phyloP scores from a whole-genome alignment of 768 basidiomycete species.

The Tricholoma hemisulphureum region DNA sequence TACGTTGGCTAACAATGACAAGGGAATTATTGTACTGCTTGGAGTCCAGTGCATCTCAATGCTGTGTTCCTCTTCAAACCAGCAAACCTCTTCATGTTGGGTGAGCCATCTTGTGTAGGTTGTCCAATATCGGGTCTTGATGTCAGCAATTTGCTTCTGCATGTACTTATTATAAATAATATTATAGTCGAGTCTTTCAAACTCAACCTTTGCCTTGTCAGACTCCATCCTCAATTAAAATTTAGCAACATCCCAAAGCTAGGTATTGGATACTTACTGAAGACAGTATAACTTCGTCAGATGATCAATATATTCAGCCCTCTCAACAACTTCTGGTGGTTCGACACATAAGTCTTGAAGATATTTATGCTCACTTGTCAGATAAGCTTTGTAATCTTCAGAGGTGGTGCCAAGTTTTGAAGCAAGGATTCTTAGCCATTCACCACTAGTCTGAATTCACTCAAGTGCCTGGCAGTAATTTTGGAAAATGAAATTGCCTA shows the following conservation, averaged over 20 bases:
- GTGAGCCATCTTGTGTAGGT: slow-evolving; percentile 16
- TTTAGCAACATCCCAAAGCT: neutral
- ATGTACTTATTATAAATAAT: slow-evolving; percentile 14
- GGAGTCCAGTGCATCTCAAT: slow-evolving; percentile 28
- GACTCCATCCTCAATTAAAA: neutral
- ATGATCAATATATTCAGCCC: slow-evolving; percentile 31
- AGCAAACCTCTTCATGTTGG: slow-evolving; percentile 15
- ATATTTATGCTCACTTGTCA: slow-evolving; percentile 22
- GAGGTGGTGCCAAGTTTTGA: slow-evolving; percentile 11
- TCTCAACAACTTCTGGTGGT: slow-evolving; percentile 23
- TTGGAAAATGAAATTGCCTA: slow-evolving; percentile 21
- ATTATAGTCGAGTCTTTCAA: neutral
- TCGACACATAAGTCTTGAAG: slow-evolving; percentile 26
- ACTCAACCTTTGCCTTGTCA: neutral
- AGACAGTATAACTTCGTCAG: slow-evolving; percentile 17
- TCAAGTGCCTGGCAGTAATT: slow-evolving; percentile 32
- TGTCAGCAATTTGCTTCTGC: slow-evolving; percentile 13
- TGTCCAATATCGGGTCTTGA: slow-evolving; percentile 22
- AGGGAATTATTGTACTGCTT: slow-evolving; percentile 21
- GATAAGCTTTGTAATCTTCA: slow-evolving; percentile 19
- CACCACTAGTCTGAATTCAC: slow-evolving; percentile 19
- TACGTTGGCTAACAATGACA: slow-evolving; percentile 12
- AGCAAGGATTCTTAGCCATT: slow-evolving; percentile 7
- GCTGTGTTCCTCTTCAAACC: slow-evolving; percentile 23
- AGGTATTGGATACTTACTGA: slow-evolving; percentile 8